Evolutionary conservation across 495 filamentous ascomycete genomes (phyloP), one percentile per base, ranked within the genome.

Genomic region (Podospora fimiseda): DNA sequence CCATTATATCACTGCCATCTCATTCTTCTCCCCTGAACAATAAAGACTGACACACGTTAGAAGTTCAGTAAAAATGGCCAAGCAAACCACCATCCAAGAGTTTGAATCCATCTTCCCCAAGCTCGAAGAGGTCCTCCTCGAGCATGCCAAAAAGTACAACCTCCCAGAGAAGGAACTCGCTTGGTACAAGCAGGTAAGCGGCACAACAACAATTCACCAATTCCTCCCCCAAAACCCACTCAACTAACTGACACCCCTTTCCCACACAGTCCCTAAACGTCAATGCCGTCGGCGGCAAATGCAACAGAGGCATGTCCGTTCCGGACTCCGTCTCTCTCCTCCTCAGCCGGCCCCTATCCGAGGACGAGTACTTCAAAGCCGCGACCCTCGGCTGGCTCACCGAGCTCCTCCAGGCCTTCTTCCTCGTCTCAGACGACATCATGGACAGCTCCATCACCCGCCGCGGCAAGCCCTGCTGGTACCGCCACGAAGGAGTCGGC

Each of bases 291-390:
- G 94, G 94, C 62, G 93, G 93, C 62, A 98, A 98, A 80, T 92
- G 89, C 76, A 98, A 97, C 76, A 89, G 93, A 59, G 93, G 94
- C 70, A 93, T 98, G 82, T 96, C 93, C 47, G 90, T 96, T 44
- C 87, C 91, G 52, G 93, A 98, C 75, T 92, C 90, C 44, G 81
- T 82, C 50, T 83, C 86, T 56, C 67, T 93, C 59, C 86, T 98
- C 48, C 81, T 90, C 57, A 73, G 80, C 63, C 75, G 83, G 51
- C 75, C 84, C 50, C 81, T 96, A 50, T 80, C 75, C 47, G 74
- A 83, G 33, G 81, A 94, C 51, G 87, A 96, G 69, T 91, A 89
- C 75, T 89, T 90, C 75, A 72, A 85, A 48, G 74, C 91, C 48
- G 87, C 89, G 38, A 84, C 87, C 15, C 80, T 98, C 43, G 93